Evolutionary conservation across 441 rosid species (phyloP), one percentile per base, ranked within the genome.

Genomic region (California macrophylla): DNA sequence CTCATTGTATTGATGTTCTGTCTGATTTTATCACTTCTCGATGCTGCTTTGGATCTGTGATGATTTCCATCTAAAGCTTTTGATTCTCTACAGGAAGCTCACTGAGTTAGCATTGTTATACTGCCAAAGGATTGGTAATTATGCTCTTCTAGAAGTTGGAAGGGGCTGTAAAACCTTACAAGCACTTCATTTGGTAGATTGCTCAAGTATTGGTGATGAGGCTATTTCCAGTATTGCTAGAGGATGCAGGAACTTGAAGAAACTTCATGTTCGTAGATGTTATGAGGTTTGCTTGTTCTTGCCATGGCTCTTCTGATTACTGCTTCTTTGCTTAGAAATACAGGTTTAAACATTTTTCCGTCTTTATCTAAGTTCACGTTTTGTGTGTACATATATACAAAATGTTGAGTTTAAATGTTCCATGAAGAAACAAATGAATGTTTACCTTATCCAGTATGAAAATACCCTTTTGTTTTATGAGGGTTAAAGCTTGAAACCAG

Each of bases 221-320:
- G 96, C 85, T 64, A 85, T 93, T 65, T 84, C 89, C 74, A 75
- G 84, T 75, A 85, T 93, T 70, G 98, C 97, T 75, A 78, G 70
- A 81, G 98, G 98, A 56, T 93, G 98, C 80, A 79, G 67, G 68
- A 89, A 85, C 68, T 80, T 93, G 71, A 93, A 87, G 84, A 86
- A 91, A 74, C 93, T 93, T 70, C 97, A 93, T 76, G 85, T 93
- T 69, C 89, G 97, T 18, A 85, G 97, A 74, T 93, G 98, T 79
- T 87, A 86, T 47, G 93, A 90, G 96, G 98, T 82, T 20, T 61
- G 66, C 76, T 68, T 72, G 73, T 61, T 77, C 71, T 68, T 30
- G 69, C 66, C 54, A 68, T 75, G 21, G 65, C 62, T 38, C 26
- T 47, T 50, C 25, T 54, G 62, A 18, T 54, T 54, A 50, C 0